Evolutionary conservation across 352 stramenopile genomes (phyloP).

Genomic region (Pythium aquatile): DNA sequence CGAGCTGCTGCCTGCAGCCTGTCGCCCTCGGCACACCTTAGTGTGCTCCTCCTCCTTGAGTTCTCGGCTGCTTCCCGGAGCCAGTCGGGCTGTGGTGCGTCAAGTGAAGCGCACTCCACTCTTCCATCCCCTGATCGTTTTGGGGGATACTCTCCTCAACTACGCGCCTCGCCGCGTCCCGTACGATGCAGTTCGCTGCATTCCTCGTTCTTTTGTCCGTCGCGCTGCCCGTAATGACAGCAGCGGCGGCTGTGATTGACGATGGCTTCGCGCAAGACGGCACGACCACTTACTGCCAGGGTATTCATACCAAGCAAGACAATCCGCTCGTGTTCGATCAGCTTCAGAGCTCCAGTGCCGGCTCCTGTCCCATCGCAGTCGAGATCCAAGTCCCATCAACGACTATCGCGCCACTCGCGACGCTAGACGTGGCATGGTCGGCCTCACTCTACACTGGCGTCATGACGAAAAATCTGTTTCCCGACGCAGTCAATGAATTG

Average conservation of each 20-base stretch:
- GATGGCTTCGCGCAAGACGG: slow-evolving; percentile 20
- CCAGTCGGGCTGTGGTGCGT: too few species aligned
- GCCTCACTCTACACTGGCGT: slow-evolving; percentile 28
- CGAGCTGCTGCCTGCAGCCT: too few species aligned
- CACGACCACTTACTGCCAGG: slow-evolving; percentile 70
- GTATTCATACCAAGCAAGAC: slow-evolving; percentile 31
- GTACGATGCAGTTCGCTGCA: not conserved
- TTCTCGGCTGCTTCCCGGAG: too few species aligned
- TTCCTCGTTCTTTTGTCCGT: not conserved
- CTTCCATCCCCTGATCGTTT: not conserved
- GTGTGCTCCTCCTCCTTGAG: too few species aligned
- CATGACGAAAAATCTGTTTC: slow-evolving; percentile 44
- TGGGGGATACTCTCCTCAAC: not conserved
- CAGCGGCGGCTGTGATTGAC: slow-evolving; percentile 14
- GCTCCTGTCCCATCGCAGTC: slow-evolving; percentile 58
- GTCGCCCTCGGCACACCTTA: too few species aligned
- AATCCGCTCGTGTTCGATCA: slow-evolving; percentile 43
- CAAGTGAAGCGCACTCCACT: not conserved
- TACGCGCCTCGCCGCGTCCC: not conserved
- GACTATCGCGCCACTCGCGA: slow-evolving; percentile 39
- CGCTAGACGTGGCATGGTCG: slow-evolving; percentile 49
- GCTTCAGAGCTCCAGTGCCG: slow-evolving; percentile 41
- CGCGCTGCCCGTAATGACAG: not conserved
- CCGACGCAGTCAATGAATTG: slow-evolving; percentile 45
- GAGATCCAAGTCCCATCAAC: slow-evolving; percentile 34